These are phyloP conservation scores for Drosera spatulata DNA, from an alignment of 179 eudicot species.

Conservation along the genomic window DNA sequence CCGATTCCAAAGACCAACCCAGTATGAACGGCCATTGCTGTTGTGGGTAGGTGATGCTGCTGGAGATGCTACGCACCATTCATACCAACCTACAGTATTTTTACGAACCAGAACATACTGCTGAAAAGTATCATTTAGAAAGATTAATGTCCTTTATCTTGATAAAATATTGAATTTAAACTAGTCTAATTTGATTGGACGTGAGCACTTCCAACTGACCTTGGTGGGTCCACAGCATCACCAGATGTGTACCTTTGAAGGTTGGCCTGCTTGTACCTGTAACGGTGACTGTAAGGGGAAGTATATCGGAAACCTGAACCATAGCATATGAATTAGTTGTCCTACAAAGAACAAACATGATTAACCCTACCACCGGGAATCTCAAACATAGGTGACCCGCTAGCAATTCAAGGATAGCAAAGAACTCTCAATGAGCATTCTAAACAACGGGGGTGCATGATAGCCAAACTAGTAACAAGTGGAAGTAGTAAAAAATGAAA, in stretches of 20 bases:
- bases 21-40: constrained; percentile 82
- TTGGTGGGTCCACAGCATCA: constrained; percentile 78
- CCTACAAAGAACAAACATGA: too few species aligned
- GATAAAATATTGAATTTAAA: neutral
- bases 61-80: constrained; percentile 80
- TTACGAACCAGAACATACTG: neutral
- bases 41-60: constrained; percentile 67
- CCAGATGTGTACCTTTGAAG: constrained; percentile 79
- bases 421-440: too few species aligned
- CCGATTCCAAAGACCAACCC: constrained; percentile 80
- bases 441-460: too few species aligned
- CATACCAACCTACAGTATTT: constrained; percentile 87
- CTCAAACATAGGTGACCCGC: too few species aligned
- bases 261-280: constrained; percentile 41
- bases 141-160: neutral
- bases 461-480: too few species aligned
- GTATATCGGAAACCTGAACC: constrained; percentile 88
- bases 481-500: too few species aligned
- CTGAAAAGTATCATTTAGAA: neutral
- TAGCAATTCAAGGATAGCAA: too few species aligned
- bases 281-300: constrained; percentile 78
- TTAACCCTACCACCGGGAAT: too few species aligned
- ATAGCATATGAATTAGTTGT: neutral
- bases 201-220: too few species aligned
- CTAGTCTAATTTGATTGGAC: too few species aligned